Evolutionary conservation across 345 rosid species (phyloP).

Genomic region (Arabidopsis thaliana): TAIR10.1 NC_003075.7:11126501-11127000

Average conservation of each 20-base stretch:
- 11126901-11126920: constrained; percentile 79
- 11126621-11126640: constrained; percentile 85
- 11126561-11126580: constrained; percentile 71
- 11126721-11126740: constrained; percentile 90
- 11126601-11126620: constrained; percentile 81
- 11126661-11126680: constrained; percentile 72
- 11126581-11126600: constrained; percentile 95
- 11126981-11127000: constrained; percentile 61
- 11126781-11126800: constrained; percentile 82
- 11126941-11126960: constrained; percentile 76
- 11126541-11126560: constrained; percentile 66
- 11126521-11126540: constrained; percentile 77
- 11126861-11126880: constrained; percentile 62
- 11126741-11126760: constrained; percentile 92
- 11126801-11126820: constrained; percentile 86
- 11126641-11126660: constrained; percentile 82
- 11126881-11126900: constrained; percentile 76
- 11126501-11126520: constrained; percentile 85
- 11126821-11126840: constrained; percentile 73
- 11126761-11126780: constrained; percentile 76
- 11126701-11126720: constrained; percentile 81
- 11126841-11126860: constrained; percentile 83
- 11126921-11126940: constrained; percentile 75
- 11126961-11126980: constrained; percentile 84
- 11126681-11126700: constrained; percentile 84